Conservation (phyloP, 1,139 yeast genomes). For the Taphrina wiesneri region DNA sequence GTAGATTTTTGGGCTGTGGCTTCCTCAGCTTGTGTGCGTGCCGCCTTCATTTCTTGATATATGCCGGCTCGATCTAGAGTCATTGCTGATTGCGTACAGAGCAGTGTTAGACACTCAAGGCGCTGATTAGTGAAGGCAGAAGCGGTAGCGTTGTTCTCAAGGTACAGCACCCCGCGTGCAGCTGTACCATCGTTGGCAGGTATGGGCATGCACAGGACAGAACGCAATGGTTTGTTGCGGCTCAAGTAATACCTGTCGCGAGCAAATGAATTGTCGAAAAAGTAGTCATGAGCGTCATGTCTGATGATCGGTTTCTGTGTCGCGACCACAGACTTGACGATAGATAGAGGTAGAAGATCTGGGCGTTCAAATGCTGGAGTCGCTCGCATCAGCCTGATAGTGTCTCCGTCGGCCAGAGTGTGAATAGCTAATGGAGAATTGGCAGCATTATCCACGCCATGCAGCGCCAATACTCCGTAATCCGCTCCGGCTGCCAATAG, state of each 20-base stretch:
- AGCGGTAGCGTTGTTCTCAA: slow-evolving; percentile 39
- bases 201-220: slow-evolving; percentile 38
- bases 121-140: slow-evolving; percentile 28
- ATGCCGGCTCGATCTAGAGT: slow-evolving; percentile 40
- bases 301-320: slow-evolving; percentile 12
- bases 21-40: slow-evolving; percentile 41
- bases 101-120: slow-evolving; percentile 37
- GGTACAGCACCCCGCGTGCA: slow-evolving; percentile 37
- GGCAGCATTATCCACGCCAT: neutral
- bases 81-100: slow-evolving; percentile 39
- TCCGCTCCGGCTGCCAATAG: slow-evolving; percentile 39
- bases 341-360: slow-evolving; percentile 30
- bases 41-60: slow-evolving; percentile 44
- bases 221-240: slow-evolving; percentile 29
- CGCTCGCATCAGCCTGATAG: slow-evolving; percentile 29
- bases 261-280: slow-evolving; percentile 14
- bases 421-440: neutral
- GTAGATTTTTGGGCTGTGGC: slow-evolving; percentile 61
- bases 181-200: slow-evolving; percentile 25
- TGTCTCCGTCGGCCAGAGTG: slow-evolving; percentile 9
- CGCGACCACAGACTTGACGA: slow-evolving; percentile 8
- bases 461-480: slow-evolving; percentile 36
- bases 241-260: slow-evolving; percentile 28
- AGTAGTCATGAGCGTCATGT: neutral
- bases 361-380: slow-evolving; percentile 34